Percentiles rank a stretch among this genome's conserved stretches.
Evolutionary conservation across 495 filamentous ascomycete species (phyloP).

Genomic region (Penicillium soppii): DNA sequence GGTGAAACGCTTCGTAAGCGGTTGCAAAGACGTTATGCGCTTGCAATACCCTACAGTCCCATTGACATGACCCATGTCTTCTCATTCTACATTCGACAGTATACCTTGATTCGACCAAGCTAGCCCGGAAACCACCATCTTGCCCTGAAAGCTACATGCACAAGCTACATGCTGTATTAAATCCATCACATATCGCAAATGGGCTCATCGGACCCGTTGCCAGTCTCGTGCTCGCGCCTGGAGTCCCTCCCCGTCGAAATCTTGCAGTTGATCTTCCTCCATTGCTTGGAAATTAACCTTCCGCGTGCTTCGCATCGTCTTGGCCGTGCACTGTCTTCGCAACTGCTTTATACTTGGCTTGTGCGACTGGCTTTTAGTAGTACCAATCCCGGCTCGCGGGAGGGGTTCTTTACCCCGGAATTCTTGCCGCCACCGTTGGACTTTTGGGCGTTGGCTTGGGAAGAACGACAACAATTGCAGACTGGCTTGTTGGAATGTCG

Average conservation of each 20-base stretch:
- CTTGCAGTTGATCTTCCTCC: constrained; percentile 51
- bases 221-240: constrained; percentile 31
- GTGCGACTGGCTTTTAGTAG: constrained; percentile 44
- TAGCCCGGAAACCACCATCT: background rate
- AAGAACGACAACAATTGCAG: constrained; percentile 30
- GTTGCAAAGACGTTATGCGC: background rate
- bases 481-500: constrained; percentile 36
- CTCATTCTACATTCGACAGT: background rate
- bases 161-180: background rate
- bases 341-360: constrained; percentile 43
- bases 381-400: constrained; percentile 27
- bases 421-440: constrained; percentile 38
- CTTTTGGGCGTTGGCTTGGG: constrained; percentile 24
- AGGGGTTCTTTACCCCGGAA: constrained; percentile 35
- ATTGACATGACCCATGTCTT: constrained; percentile 10
- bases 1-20: too few relatives aligned
- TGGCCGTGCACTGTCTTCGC: constrained; percentile 32
- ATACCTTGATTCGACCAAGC: background rate
- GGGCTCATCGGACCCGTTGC: constrained; percentile 12
- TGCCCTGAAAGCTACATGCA: background rate
- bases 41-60: constrained; percentile 4
- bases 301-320: constrained; percentile 43
- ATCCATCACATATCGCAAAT: constrained; percentile 12
- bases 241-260: constrained; percentile 54
- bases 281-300: constrained; percentile 50